These are phyloP conservation scores for Cyclotella kingstonii DNA, from an alignment of 108 stramenopile species.

Conservation along the genomic window DNA sequence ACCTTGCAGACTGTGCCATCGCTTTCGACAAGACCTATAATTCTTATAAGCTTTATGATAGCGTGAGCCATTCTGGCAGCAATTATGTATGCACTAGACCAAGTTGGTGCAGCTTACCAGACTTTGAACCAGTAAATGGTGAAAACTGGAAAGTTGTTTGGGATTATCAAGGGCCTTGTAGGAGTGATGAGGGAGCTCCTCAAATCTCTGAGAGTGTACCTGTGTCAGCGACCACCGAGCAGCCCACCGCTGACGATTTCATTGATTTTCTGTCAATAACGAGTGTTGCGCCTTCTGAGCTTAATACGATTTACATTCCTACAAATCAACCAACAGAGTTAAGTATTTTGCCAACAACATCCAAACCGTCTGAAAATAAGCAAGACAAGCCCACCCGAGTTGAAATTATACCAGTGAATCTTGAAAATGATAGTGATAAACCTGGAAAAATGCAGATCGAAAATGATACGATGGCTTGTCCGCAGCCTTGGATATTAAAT, in stretches of 20 bases:
- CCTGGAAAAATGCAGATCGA: not conserved
- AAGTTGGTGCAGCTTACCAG: conserved; percentile 3
- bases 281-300: no score
- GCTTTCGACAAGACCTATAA: not conserved
- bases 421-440: not conserved
- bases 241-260: not conserved
- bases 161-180: conserved; percentile 11
- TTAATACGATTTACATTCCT: no score
- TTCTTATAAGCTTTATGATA: conserved; percentile 6
- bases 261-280: no score
- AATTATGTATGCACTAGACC: conserved; percentile 11
- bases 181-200: not conserved
- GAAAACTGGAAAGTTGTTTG: conserved; percentile 23
- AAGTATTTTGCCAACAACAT: no score
- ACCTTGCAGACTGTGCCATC: not conserved
- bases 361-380: no score
- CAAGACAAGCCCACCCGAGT: not conserved
- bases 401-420: not conserved
- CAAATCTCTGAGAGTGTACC: not conserved
- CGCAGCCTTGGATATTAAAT: conserved; percentile 1
- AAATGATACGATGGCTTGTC: conserved; percentile 1
- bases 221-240: not conserved
- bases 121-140: conserved; percentile 14
- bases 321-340: no score
- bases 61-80: conserved; percentile 4